A percentile compares a stretch with the other conserved stretches of the same genome.
phyloP scores from a whole-genome alignment of 495 filamentous ascomycete genomes.

The Penicillium angulare region DNA sequence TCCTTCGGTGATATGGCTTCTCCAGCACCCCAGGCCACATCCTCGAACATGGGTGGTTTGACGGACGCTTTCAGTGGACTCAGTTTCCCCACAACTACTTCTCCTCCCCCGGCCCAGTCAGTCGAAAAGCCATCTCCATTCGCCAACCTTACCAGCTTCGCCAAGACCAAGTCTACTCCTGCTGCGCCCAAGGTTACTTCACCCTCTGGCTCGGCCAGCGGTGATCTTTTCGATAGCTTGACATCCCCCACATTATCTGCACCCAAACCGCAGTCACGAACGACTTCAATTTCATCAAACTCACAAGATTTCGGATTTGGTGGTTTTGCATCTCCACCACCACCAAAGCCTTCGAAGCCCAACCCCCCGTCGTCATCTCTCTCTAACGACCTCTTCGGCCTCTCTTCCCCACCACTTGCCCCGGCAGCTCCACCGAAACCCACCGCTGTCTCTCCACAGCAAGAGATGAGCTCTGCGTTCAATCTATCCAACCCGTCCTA shows the following conservation, averaged over 20 bases:
- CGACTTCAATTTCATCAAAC: constrained; percentile 45
- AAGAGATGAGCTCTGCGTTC: constrained; percentile 64
- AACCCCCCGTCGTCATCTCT: constrained; percentile 42
- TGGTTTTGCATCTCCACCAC: constrained; percentile 40
- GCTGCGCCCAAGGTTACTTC: constrained; percentile 52
- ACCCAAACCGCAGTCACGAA: constrained; percentile 42
- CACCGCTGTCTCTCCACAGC: constrained; percentile 35
- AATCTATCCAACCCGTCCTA: constrained; percentile 65
- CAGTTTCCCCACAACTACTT: constrained; percentile 63
- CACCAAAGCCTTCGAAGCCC: constrained; percentile 39
- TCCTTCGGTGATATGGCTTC: constrained; percentile 71
- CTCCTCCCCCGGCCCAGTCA: constrained; percentile 48
- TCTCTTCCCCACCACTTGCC: constrained; percentile 57
- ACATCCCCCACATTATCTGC: constrained; percentile 53
- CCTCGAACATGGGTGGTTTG: constrained; percentile 66
- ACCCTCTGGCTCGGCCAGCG: constrained; percentile 53
- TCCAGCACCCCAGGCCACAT: constrained; percentile 43
- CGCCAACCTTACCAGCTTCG: constrained; percentile 64
- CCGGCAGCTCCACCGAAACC: constrained; percentile 44
- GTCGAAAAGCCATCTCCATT: constrained; percentile 68
- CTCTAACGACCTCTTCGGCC: constrained; percentile 76
- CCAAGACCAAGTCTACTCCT: constrained; percentile 53
- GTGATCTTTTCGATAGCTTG: constrained; percentile 77
- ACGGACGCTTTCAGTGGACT: constrained; percentile 86
- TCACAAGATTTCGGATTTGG: constrained; percentile 54